Evolutionary conservation across 805 yeast species (phyloP).

Genomic region (Lipomyces starkeyi): DNA sequence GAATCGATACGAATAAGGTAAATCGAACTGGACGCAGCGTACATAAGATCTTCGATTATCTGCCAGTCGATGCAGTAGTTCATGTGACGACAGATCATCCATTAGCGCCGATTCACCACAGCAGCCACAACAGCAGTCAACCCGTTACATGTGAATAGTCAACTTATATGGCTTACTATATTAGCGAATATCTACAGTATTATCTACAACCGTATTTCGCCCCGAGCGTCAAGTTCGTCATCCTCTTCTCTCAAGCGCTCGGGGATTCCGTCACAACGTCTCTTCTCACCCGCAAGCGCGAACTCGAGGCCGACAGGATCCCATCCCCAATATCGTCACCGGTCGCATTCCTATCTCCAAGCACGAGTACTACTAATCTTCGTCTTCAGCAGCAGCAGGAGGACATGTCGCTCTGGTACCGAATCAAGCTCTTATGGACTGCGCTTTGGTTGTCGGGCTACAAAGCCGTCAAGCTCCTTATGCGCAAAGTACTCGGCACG

Average conservation of each 20-base stretch:
- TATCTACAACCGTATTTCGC: background rate
- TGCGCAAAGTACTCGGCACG: slow-evolving; percentile 21
- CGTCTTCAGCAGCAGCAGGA: background rate
- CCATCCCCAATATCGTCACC: background rate
- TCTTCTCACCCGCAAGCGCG: slow-evolving; percentile 5
- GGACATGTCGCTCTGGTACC: background rate
- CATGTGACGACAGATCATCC: background rate
- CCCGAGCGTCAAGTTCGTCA: background rate
- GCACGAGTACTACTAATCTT: background rate
- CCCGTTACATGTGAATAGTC: background rate
- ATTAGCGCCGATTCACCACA: background rate
- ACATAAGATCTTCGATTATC: background rate
- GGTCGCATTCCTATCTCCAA: background rate
- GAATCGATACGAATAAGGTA: too few relatives aligned
- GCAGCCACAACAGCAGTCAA: background rate
- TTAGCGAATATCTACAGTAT: background rate
- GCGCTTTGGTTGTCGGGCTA: slow-evolving; percentile 11
- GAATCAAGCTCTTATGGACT: background rate
- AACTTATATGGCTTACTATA: background rate
- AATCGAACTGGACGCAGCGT: background rate
- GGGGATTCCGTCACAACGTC: background rate
- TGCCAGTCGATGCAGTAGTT: background rate
- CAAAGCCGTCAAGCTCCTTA: slow-evolving; percentile 23
- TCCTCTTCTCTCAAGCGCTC: background rate
- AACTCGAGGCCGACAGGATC: background rate